phyloP scores from a whole-genome alignment of 2,329 filamentous ascomycete species.

The Zasmidium angulare region DNA sequence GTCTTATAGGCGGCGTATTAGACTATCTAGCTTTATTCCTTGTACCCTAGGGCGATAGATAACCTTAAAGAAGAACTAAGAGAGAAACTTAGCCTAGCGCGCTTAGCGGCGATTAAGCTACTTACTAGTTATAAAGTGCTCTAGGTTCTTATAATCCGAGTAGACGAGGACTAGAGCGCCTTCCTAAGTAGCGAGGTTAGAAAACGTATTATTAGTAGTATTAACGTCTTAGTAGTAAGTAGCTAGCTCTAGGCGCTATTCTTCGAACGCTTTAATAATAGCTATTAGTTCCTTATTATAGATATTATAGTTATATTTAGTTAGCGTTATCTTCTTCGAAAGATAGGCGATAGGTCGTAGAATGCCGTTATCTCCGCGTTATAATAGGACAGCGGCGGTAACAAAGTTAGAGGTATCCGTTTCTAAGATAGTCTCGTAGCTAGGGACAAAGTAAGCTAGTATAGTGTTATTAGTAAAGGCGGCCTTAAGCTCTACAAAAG shows the following conservation, averaged over 20 bases:
- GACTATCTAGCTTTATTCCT: too few species aligned
- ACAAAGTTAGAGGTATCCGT: not conserved
- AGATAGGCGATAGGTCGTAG: conserved; percentile 5
- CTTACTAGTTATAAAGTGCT: conserved; percentile 32
- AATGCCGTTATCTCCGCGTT: not conserved
- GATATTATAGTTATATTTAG: conserved; percentile 16
- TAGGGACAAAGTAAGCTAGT: not conserved
- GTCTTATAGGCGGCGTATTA: too few species aligned
- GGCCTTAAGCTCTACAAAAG: conserved; percentile 2
- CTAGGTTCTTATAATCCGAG: conserved; percentile 33
- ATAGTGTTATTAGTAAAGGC: not conserved
- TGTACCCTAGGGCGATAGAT: too few species aligned
- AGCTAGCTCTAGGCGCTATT: conserved; percentile 29
- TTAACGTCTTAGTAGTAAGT: too few species aligned
- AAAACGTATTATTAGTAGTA: too few species aligned
- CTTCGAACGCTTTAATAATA: conserved; percentile 31
- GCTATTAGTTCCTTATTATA: conserved; percentile 30
- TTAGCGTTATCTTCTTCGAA: conserved; percentile 12
- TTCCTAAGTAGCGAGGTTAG: conserved; percentile 19
- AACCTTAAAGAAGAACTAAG: conserved; percentile 30
- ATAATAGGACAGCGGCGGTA: not conserved
- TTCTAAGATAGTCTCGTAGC: not conserved
- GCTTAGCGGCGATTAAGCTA: conserved; percentile 30
- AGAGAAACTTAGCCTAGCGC: conserved; percentile 27
- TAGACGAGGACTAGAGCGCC: conserved; percentile 21